Evolutionary conservation across 306 rosid genomes (phyloP).

Genomic region (Rosa rugosa): DNA sequence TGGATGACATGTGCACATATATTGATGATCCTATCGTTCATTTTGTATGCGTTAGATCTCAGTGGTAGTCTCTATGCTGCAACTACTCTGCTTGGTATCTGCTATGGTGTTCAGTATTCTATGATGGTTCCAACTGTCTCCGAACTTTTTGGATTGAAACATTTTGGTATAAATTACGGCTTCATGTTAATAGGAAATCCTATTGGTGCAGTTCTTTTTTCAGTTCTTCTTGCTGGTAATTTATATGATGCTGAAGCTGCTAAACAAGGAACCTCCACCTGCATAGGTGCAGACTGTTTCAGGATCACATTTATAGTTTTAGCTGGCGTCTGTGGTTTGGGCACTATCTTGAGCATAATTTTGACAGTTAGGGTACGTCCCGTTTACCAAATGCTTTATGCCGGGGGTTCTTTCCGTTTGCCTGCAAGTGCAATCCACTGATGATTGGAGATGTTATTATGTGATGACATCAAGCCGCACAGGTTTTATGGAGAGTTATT

Average conservation of each 20-base stretch:
- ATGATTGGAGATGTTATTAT: background rate
- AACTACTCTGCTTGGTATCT: conserved; percentile 67
- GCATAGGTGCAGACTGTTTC: conserved; percentile 71
- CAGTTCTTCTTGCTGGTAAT: conserved; percentile 59
- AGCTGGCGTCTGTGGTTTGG: conserved; percentile 62
- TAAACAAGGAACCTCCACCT: conserved; percentile 67
- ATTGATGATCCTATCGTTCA: conserved; percentile 52
- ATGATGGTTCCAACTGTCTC: conserved; percentile 54
- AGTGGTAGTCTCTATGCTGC: conserved; percentile 60
- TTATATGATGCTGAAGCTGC: conserved; percentile 76
- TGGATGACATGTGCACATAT: conserved; percentile 74
- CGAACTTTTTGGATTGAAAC: conserved; percentile 67
- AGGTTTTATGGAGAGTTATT: conserved; percentile 11
- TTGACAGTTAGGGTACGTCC: conserved; percentile 67
- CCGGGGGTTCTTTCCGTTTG: conserved; percentile 59
- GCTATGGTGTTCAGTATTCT: conserved; percentile 63
- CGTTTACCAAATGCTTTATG: conserved; percentile 71
- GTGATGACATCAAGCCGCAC: background rate
- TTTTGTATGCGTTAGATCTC: conserved; percentile 57
- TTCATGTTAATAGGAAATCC: conserved; percentile 69
- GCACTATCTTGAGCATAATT: conserved; percentile 60
- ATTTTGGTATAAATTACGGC: conserved; percentile 62
- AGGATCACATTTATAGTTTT: conserved; percentile 70
- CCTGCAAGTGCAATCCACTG: conserved; percentile 37
- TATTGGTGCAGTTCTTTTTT: conserved; percentile 68